Base-by-base conservation (phyloP, 2,329 filamentous ascomycete species). In the Purpureocillium lavendulum region DNA sequence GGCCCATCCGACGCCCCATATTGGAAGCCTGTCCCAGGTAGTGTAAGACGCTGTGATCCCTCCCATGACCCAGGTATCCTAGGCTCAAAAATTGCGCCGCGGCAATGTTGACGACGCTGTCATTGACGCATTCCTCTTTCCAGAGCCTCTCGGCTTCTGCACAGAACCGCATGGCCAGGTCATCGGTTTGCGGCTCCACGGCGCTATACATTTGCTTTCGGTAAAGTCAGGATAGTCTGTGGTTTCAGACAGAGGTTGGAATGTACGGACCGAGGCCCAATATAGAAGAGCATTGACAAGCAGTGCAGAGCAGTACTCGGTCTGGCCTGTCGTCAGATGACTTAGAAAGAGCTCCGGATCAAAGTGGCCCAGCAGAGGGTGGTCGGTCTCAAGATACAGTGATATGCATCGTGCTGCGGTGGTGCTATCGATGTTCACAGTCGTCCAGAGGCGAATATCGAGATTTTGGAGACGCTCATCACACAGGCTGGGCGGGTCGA, bases 311-410 rank as follows among this genome's bases (percentile, higher is more conserved):
- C 61, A 66, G 36, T 55, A 55, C 0, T 46, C 42, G 3, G 38
- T 33, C 12, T 41, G 39, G 4, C 47, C 39, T 12, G 41, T 36
- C 3, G 59, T 41, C 3, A 66, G 45, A 38, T 64, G 55, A 9
- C 47, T 35, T 12, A 66, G 41, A 32, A 66, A 62, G 0, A 62
- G 43, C 6, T 54, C 36, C 2, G 58, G 43, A 18, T 62, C 50
- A 32, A 66, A 66, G 1, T 59, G 43, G 3, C 59, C 61, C 2
- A 66, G 43, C 2, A 66, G 46, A 2, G 60, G 58, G 37, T 65
- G 58, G 21, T 66, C 61, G 7, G 57, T 59, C 31, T 52, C 46
- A 2, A 64, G 44, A 33, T 64, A 65, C 1, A 58, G 40, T 2
- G 59, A 60, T 6, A 65, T 57, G 11, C 52, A 50, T n/a, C 46